phyloP scores from a whole-genome alignment of 2,329 filamentous ascomycete species.

The Didymosphaeria variabile region DNA sequence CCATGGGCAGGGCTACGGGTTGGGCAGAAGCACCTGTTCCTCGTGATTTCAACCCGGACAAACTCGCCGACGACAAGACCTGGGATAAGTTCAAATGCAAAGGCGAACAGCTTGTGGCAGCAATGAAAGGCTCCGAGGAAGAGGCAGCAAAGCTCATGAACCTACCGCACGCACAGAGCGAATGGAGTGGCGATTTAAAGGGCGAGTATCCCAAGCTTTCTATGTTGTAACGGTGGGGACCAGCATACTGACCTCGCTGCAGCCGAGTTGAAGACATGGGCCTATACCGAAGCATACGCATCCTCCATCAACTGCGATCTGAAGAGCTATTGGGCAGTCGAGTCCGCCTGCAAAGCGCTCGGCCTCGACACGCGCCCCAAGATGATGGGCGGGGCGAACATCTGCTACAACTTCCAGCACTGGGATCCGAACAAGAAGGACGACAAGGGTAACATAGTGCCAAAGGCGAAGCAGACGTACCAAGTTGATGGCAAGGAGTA shows the following conservation, averaged over 20 bases:
- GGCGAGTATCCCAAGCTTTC: no score
- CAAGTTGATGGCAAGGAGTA: constrained; percentile 12
- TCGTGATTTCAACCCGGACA: constrained; percentile 12
- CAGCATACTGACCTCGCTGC: background rate
- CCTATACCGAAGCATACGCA: constrained; percentile 21
- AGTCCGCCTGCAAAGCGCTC: constrained; percentile 18
- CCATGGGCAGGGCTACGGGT: background rate
- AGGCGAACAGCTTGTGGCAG: constrained; percentile 27
- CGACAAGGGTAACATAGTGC: background rate
- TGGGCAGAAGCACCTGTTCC: background rate
- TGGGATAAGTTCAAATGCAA: constrained; percentile 17
- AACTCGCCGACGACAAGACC: constrained; percentile 3
- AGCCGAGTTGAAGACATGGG: constrained; percentile 23
- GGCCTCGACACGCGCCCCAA: constrained; percentile 21
- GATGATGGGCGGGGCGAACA: constrained; percentile 26
- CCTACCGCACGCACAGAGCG: constrained; percentile 27
- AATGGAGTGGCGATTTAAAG: constrained; percentile 23
- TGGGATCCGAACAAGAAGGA: constrained; percentile 22
- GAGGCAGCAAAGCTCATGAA: constrained; percentile 26
- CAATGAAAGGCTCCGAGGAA: constrained; percentile 19
- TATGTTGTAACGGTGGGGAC: no score
- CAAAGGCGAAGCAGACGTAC: constrained; percentile 14
- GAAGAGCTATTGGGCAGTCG: constrained; percentile 23
- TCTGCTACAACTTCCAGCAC: constrained; percentile 29
- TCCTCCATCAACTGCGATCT: constrained; percentile 22